These are phyloP conservation scores for Tolypocladium tundrense DNA, from an alignment of 2,329 filamentous ascomycete genomes.

Conservation along the genomic window DNA sequence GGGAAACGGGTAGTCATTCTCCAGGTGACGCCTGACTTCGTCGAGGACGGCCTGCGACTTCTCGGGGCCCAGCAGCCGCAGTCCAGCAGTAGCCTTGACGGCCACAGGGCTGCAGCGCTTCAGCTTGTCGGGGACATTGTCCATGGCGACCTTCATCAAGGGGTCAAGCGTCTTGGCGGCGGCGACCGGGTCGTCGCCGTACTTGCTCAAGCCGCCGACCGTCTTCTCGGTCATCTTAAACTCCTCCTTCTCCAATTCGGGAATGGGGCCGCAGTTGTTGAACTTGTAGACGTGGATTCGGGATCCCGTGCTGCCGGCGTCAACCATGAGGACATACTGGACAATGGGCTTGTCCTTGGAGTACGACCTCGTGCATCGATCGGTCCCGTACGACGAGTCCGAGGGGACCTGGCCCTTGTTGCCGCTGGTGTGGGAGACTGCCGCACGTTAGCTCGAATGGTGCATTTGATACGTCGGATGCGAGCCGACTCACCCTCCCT, in stretches of 20 bases:
- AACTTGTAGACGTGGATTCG: slow-evolving; percentile 98
- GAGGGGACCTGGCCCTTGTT: slow-evolving; percentile 40
- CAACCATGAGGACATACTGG: slow-evolving; percentile 98
- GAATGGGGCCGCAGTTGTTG: slow-evolving; percentile 96
- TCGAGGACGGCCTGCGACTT: slow-evolving; percentile 76
- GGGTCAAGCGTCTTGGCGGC: slow-evolving; percentile 85
- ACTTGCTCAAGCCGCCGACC: slow-evolving; percentile 77
- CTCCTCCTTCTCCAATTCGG: slow-evolving; percentile 82
- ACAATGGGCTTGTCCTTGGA: slow-evolving; percentile 86
- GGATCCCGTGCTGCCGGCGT: slow-evolving; percentile 94
- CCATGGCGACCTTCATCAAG: slow-evolving; percentile 77
- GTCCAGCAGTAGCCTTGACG: slow-evolving; percentile 94
- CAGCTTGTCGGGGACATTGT: slow-evolving; percentile 75
- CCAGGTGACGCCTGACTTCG: slow-evolving; percentile 72
- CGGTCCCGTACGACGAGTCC: slow-evolving; percentile 55
- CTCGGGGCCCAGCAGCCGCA: slow-evolving; percentile 75
- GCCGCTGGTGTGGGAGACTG: slow-evolving; percentile 13
- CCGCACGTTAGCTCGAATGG: not conserved
- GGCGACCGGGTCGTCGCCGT: slow-evolving; percentile 72
- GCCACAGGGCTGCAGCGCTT: slow-evolving; percentile 89
- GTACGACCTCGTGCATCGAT: slow-evolving; percentile 72
- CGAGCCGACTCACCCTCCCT: slow-evolving; percentile 26
- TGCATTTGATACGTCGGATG: not conserved
- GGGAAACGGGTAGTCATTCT: slow-evolving; percentile 88
- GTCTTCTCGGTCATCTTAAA: slow-evolving; percentile 91